Evolutionary conservation across 108 stramenopile genomes (phyloP), one percentile per base, ranked within the genome.

Genomic region (Nannochloropsis gaditana): DNA sequence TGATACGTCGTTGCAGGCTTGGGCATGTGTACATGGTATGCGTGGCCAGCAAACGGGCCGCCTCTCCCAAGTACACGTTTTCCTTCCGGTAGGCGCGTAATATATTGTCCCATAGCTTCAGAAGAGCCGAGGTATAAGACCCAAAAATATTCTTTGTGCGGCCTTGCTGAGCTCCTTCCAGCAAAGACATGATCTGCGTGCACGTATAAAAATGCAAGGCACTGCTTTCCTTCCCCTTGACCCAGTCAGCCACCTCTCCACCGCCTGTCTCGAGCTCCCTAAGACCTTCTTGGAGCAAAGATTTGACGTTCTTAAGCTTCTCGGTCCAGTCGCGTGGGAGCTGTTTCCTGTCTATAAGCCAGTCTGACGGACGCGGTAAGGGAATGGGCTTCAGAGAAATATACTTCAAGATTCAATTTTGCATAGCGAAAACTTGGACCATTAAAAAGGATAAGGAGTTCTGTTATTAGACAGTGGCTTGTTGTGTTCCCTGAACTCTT

Each of bases 131-230:
- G 59, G 59, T 73, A n/a, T 73, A 73, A n/a, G 59, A 73, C 6
- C 59, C 59, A n/a, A 73, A 73, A n/a, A 73, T 73, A 6, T 73
- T 73, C 59, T 73, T 73, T n/a, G 59, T 73, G 59, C 59, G 59
- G 59, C 59, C 59, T 73, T 73, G 59, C 59, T 73, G 59, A n/a
- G 59, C n/a, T n/a, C 59, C n/a, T 73, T 73, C 59, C 59, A 73
- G 59, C 59, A 73, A n/a, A 73, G 59, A 73, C 59, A 73, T 73
- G 59, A 73, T 73, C n/a, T 73, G 59, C 59, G 15, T 15, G n/a
- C 59, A 73, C 4, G 59, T 73, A n/a, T 73, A 73, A n/a, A n/a
- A 73, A 15, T 15, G 15, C 19, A 73, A 15, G 59, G 59, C 59
- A n/a, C 59, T 73, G 8, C 59, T 73, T n/a, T 73, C 59, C 2